phyloP scores from a whole-genome alignment of 1,284 basidiomycete genomes.

The Pseudozyma thailandica region DNA sequence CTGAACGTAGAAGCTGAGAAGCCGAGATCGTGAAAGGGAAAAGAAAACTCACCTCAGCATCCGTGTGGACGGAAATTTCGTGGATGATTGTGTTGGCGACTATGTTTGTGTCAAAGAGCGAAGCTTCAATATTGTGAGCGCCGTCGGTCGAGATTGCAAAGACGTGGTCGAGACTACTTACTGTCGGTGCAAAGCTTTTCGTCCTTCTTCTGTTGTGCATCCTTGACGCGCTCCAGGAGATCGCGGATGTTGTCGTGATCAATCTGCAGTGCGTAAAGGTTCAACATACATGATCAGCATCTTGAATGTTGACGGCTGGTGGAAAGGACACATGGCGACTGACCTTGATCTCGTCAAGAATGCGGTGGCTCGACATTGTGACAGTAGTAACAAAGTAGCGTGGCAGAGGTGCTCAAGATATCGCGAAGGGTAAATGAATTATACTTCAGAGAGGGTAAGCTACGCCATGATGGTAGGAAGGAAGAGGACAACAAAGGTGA shows the following conservation, averaged over 20 bases:
- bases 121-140: neutral
- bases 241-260: slow-evolving; percentile 57
- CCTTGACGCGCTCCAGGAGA: slow-evolving; percentile 32
- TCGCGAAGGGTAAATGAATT: slow-evolving; percentile 3
- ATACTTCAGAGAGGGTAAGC: too few relatives aligned
- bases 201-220: slow-evolving; percentile 15
- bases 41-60: slow-evolving; percentile 18
- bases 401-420: neutral
- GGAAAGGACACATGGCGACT: slow-evolving; percentile 1
- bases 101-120: neutral
- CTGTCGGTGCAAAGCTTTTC: slow-evolving; percentile 34
- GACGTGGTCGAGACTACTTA: too few relatives aligned
- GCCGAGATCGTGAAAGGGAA: neutral
- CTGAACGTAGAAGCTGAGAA: neutral
- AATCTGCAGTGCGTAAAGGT: slow-evolving; percentile 23
- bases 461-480: too few relatives aligned
- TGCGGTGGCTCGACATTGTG: slow-evolving; percentile 15
- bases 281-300: too few relatives aligned
- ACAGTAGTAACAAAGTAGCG: slow-evolving; percentile 12
- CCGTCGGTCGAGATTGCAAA: neutral
- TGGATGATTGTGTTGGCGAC: slow-evolving; percentile 41
- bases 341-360: slow-evolving; percentile 37
- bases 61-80: slow-evolving; percentile 35
- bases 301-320: neutral
- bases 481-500: too few relatives aligned